Evolutionary conservation across 352 stramenopile genomes (phyloP).

Genomic region (Elongisporangium anandrum): DNA sequence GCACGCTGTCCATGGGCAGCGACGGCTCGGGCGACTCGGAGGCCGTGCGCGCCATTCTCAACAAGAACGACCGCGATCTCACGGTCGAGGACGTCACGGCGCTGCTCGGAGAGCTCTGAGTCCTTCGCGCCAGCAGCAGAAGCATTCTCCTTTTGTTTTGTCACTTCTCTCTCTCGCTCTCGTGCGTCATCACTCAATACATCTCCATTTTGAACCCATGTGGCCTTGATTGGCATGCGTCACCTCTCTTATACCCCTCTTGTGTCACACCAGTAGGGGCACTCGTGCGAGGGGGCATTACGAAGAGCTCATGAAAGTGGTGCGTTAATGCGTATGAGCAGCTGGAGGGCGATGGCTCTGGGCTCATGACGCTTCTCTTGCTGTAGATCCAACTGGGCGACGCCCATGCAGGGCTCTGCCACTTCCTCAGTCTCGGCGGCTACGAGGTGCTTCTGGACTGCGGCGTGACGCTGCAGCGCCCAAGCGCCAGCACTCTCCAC

Average conservation of each 20-base stretch:
- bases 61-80: slow-evolving; percentile 81
- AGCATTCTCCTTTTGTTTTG: slow-evolving; percentile 1
- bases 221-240: neutral
- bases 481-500: slow-evolving; percentile 12
- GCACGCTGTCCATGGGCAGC: slow-evolving; percentile 46
- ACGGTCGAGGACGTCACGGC: slow-evolving; percentile 84
- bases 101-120: slow-evolving; percentile 59
- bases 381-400: slow-evolving; percentile 69
- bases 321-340: neutral
- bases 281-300: neutral
- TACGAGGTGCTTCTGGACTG: slow-evolving; percentile 83
- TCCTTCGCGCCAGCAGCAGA: neutral
- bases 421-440: slow-evolving; percentile 76
- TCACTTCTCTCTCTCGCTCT: neutral
- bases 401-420: slow-evolving; percentile 65
- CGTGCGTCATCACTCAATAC: neutral
- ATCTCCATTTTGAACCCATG: neutral
- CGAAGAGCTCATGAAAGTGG: neutral
- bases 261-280: neutral
- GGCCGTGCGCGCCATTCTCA: slow-evolving; percentile 67
- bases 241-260: neutral
- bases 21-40: slow-evolving; percentile 38
- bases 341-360: neutral
- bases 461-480: slow-evolving; percentile 28
- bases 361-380: neutral